A percentile compares a stretch with the other conserved stretches of the same genome.
Conservation (phyloP, 164 flowering plant species). For the Saururus chinensis region DNA sequence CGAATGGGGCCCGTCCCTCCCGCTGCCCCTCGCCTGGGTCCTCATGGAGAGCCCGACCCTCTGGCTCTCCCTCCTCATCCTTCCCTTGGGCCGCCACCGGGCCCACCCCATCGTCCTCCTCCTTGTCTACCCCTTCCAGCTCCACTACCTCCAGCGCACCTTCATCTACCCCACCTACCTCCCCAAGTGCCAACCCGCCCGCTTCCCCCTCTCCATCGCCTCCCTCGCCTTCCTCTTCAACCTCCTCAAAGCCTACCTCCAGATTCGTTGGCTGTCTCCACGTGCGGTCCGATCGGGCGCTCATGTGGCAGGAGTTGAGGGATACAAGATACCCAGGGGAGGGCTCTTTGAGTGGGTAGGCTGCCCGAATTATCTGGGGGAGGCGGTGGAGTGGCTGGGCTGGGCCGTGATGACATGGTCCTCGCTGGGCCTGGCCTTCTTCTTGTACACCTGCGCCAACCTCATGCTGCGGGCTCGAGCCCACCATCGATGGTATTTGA, state of each 20-base stretch:
- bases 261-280: constrained; percentile 68
- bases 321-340: constrained; percentile 71
- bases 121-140: constrained; percentile 50
- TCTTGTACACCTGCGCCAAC: constrained; percentile 72
- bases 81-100: constrained; percentile 46
- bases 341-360: constrained; percentile 78
- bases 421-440: constrained; percentile 70
- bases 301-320: constrained; percentile 46
- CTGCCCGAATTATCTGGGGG: constrained; percentile 84
- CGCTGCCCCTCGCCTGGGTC: constrained; percentile 65
- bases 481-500: constrained; percentile 63
- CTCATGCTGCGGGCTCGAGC: constrained; percentile 72
- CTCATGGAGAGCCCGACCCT: constrained; percentile 87
- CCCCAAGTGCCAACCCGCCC: constrained; percentile 2
- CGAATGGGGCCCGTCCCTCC: constrained; percentile 73
- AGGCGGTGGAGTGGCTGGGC: constrained; percentile 88
- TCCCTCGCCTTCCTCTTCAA: constrained; percentile 58
- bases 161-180: constrained; percentile 67
- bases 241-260: constrained; percentile 57
- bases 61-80: constrained; percentile 56
- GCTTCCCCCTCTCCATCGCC: constrained; percentile 54
- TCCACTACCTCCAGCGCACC: constrained; percentile 83
- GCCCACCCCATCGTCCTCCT: constrained; percentile 33
- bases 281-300: constrained; percentile 47
- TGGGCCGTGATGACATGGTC: constrained; percentile 85